These are phyloP conservation scores for Colletotrichum higginsianum DNA, from an alignment of 2,329 filamentous ascomycete species.

Conservation along the genomic window DNA sequence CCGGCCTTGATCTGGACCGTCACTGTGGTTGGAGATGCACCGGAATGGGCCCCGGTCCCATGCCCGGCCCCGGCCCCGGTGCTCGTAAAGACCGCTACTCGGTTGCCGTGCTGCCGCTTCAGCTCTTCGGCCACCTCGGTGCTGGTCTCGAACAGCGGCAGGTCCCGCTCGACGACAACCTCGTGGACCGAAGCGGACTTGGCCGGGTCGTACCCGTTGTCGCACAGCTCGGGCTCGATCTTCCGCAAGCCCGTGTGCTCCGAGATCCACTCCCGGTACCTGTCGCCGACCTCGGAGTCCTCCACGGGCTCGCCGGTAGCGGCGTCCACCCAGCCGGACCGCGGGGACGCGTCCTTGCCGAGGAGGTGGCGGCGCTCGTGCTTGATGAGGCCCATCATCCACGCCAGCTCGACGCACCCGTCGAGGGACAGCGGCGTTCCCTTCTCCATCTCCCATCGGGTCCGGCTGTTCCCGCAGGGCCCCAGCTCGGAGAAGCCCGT, in stretches of 20 bases:
- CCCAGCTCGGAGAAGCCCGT: conserved; percentile 96
- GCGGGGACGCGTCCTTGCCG: conserved; percentile 85
- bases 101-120: conserved; percentile 94
- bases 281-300: conserved; percentile 96
- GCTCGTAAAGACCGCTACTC: conserved; percentile 96
- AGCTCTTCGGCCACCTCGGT: conserved; percentile 98
- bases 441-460: conserved; percentile 96
- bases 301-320: conserved; percentile 96
- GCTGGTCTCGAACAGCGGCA: conserved; percentile 95
- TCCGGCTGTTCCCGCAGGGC: conserved; percentile 98
- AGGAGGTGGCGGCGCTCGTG: conserved; percentile 65
- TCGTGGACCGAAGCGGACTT: conserved; percentile 99
- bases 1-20: conserved; percentile 95
- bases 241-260: conserved; percentile 97
- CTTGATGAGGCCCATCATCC: conserved; percentile 99
- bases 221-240: conserved; percentile 88
- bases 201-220: conserved; percentile 83
- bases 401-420: conserved; percentile 98
- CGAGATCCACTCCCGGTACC: conserved; percentile 96
- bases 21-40: conserved; percentile 73
- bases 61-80: conserved; percentile 50
- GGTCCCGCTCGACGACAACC: conserved; percentile 92
- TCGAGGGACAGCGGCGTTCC: conserved; percentile 89
- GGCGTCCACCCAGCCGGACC: conserved; percentile 95
- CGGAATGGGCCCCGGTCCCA: conserved; percentile 67